Percentiles rank a stretch among this genome's conserved stretches.
Evolutionary conservation across 2,329 filamentous ascomycete species (phyloP).

Genomic region (Alternaria rosae): DNA sequence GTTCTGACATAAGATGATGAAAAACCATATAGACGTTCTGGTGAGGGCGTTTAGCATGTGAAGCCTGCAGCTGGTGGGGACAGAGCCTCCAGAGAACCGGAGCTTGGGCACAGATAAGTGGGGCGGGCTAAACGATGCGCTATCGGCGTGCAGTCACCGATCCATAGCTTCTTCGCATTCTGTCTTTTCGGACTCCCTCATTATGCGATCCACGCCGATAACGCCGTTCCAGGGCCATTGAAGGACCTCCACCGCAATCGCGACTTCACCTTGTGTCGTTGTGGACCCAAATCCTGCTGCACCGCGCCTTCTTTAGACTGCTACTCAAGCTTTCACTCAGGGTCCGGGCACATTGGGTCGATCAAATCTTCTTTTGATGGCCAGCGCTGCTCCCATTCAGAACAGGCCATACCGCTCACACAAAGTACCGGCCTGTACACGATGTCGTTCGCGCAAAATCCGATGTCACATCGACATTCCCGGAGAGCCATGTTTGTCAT

Average conservation of each 20-base stretch:
- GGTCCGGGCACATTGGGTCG: not conserved
- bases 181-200: not conserved
- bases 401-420: conserved; percentile 54
- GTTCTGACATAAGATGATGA: not conserved
- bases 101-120: conserved; percentile 6
- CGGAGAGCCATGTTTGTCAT: conserved; percentile 50
- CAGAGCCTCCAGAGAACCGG: conserved; percentile 1
- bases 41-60: not conserved
- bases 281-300: not conserved
- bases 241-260: not conserved
- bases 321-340: not conserved
- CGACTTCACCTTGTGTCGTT: not conserved
- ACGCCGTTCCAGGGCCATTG: not conserved
- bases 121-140: not conserved
- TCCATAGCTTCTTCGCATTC: conserved; percentile 10
- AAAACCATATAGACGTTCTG: not conserved
- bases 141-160: conserved; percentile 11
- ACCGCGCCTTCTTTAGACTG: not conserved
- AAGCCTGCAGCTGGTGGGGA: conserved; percentile 9
- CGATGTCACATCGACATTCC: conserved; percentile 52
- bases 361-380: conserved; percentile 30
- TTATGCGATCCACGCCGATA: not conserved
- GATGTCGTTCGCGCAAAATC: conserved; percentile 53
- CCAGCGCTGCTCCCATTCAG: conserved; percentile 42
- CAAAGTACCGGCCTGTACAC: conserved; percentile 52